Conservation (phyloP, 1,139 yeast species). For the Candida neerlandica region DNA sequence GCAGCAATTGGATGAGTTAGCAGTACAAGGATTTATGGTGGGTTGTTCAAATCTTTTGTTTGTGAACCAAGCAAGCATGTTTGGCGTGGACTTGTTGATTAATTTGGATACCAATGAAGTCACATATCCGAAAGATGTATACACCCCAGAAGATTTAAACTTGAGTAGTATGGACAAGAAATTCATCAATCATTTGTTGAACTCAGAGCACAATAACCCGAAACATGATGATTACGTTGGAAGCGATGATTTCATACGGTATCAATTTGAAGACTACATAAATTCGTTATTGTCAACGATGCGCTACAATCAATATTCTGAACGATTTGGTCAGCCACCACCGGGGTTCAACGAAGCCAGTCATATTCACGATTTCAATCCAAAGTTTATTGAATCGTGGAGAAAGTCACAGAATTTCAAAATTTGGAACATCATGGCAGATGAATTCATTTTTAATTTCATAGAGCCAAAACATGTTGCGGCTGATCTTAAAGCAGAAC, state of each 20-base stretch:
- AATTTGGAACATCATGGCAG: constrained; percentile 74
- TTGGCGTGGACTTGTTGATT: constrained; percentile 49
- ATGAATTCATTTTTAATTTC: constrained; percentile 86
- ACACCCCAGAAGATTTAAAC: constrained; percentile 41
- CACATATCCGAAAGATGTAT: constrained; percentile 43
- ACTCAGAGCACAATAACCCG: constrained; percentile 14
- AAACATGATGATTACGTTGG: constrained; percentile 47
- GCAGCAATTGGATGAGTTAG: constrained; percentile 81
- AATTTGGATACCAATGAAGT: constrained; percentile 41
- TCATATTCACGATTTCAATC: constrained; percentile 46
- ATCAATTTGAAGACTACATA: constrained; percentile 87
- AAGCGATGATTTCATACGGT: constrained; percentile 86
- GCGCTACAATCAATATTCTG: constrained; percentile 65
- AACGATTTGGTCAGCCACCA: constrained; percentile 43
- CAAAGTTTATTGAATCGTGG: constrained; percentile 67
- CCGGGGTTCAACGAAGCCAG: constrained; percentile 46
- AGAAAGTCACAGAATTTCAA: constrained; percentile 63
- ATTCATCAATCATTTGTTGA: constrained; percentile 59
- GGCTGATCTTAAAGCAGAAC: constrained; percentile 23
- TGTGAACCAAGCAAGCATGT: constrained; percentile 62
- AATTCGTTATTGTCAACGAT: constrained; percentile 73
- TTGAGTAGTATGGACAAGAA: constrained; percentile 70
- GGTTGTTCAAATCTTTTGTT: constrained; percentile 89
- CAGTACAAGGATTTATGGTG: constrained; percentile 64
- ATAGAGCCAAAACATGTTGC: constrained; percentile 77